Percentiles rank a stretch among this genome's conserved stretches.
Evolutionary conservation across 2,329 filamentous ascomycete species (phyloP).

Genomic region (Penicillium griseofulvum): DNA sequence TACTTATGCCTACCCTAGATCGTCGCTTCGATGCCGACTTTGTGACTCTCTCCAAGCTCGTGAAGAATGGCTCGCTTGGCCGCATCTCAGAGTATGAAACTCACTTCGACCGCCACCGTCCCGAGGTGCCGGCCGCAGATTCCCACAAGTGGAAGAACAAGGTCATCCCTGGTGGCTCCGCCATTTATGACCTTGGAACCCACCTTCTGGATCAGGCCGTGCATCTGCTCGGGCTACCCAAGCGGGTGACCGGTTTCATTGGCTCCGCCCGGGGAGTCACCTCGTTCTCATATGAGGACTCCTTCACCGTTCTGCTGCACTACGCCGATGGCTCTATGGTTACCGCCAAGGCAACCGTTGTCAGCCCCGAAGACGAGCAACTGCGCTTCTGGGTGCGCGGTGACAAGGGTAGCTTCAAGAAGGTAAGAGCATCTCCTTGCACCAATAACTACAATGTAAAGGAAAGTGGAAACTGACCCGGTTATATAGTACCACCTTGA

Average conservation of each 20-base stretch:
- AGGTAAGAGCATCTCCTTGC: slow-evolving; percentile 46
- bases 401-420: slow-evolving; percentile 71
- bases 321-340: slow-evolving; percentile 65
- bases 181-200: slow-evolving; percentile 70
- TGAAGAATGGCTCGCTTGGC: slow-evolving; percentile 61
- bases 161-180: slow-evolving; percentile 63
- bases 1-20: slow-evolving; percentile 39
- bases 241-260: slow-evolving; percentile 65
- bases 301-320: slow-evolving; percentile 61
- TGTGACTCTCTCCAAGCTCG: slow-evolving; percentile 63
- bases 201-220: slow-evolving; percentile 76
- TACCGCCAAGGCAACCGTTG: slow-evolving; percentile 65
- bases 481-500: slow-evolving; percentile 56
- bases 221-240: slow-evolving; percentile 66
- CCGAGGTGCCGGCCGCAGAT: slow-evolving; percentile 49
- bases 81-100: slow-evolving; percentile 75
- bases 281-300: slow-evolving; percentile 48
- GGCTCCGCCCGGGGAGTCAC: slow-evolving; percentile 64
- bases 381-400: slow-evolving; percentile 75
- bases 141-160: slow-evolving; percentile 65
- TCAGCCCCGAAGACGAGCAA: slow-evolving; percentile 68
- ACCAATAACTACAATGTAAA: not conserved
- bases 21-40: slow-evolving; percentile 78
- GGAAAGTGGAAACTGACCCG: not conserved
- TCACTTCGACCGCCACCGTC: slow-evolving; percentile 74